A percentile compares a stretch with the other conserved stretches of the same genome.
phyloP scores from a whole-genome alignment of 192 early-diverging fungal genomes.

The Podila epigama region DNA sequence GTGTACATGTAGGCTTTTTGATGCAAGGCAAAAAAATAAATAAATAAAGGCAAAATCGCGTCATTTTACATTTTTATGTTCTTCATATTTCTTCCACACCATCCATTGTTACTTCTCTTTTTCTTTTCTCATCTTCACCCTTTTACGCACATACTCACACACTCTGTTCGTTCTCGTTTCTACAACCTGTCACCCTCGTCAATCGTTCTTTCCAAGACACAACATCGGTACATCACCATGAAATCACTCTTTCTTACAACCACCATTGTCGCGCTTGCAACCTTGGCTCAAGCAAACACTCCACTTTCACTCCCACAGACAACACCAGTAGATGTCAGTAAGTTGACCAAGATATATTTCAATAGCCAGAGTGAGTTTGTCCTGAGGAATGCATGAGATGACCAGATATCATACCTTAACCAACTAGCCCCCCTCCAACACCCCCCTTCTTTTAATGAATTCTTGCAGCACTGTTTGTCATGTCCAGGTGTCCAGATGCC shows the following conservation, averaged over 20 bases:
- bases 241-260: not conserved
- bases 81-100: not conserved
- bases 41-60: not conserved
- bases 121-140: not conserved
- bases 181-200: not conserved
- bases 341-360: not conserved
- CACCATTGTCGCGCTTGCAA: not conserved
- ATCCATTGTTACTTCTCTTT: no score
- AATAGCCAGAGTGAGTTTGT: not conserved
- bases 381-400: no score
- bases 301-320: slow-evolving; percentile 1
- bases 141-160: not conserved
- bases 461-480: slow-evolving; percentile 64
- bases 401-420: no score
- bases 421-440: not conserved
- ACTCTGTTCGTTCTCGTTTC: not conserved
- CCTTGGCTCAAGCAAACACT: not conserved
- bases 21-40: not conserved
- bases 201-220: not conserved
- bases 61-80: not conserved
- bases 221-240: slow-evolving; percentile 5
- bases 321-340: slow-evolving; percentile 40
- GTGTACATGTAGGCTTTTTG: not conserved
- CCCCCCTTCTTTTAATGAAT: not conserved
- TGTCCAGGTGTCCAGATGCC: slow-evolving; percentile 76